These are phyloP conservation scores for Apophysomyces sp. DNA, from an alignment of 371 early-diverging fungal species.

Conservation along the genomic window DNA sequence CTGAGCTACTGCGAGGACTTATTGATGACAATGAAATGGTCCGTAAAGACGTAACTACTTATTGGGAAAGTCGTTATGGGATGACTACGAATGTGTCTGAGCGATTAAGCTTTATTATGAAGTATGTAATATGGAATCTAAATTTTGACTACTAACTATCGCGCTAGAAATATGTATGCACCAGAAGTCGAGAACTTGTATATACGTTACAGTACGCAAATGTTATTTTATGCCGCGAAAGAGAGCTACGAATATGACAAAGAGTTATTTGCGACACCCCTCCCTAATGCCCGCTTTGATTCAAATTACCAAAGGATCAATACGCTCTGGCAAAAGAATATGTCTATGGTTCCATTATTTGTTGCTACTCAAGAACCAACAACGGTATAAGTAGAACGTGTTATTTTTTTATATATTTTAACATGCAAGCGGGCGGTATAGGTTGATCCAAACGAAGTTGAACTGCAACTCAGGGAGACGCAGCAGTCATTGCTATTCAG, in stretches of 20 bases:
- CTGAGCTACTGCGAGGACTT: slow-evolving; percentile 57
- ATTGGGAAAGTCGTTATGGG: slow-evolving; percentile 38
- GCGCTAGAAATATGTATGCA: slow-evolving; percentile 57
- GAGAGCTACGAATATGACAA: slow-evolving; percentile 57
- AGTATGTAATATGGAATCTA: slow-evolving; percentile 19
- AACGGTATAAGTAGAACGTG: slow-evolving; percentile 7
- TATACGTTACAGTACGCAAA: slow-evolving; percentile 56
- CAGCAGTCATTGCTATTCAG: slow-evolving; percentile 55
- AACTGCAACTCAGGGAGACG: slow-evolving; percentile 49
- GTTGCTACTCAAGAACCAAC: slow-evolving; percentile 47
- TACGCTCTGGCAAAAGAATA: slow-evolving; percentile 57
- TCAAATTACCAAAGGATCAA: slow-evolving; percentile 51
- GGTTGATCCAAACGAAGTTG: slow-evolving; percentile 19
- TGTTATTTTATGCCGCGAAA: slow-evolving; percentile 61
- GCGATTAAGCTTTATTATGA: slow-evolving; percentile 39
- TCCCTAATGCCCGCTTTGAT: slow-evolving; percentile 65
- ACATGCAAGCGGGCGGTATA: not conserved
- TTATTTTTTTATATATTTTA: no score
- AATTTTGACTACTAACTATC: not conserved
- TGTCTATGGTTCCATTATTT: slow-evolving; percentile 73
- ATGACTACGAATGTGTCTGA: slow-evolving; percentile 41
- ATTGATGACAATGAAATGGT: slow-evolving; percentile 53
- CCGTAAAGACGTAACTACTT: slow-evolving; percentile 45
- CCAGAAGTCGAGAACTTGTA: slow-evolving; percentile 66
- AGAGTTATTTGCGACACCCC: slow-evolving; percentile 58